Conservation (phyloP, 2,329 filamentous ascomycete genomes). For the Fusarium humuli region DNA sequence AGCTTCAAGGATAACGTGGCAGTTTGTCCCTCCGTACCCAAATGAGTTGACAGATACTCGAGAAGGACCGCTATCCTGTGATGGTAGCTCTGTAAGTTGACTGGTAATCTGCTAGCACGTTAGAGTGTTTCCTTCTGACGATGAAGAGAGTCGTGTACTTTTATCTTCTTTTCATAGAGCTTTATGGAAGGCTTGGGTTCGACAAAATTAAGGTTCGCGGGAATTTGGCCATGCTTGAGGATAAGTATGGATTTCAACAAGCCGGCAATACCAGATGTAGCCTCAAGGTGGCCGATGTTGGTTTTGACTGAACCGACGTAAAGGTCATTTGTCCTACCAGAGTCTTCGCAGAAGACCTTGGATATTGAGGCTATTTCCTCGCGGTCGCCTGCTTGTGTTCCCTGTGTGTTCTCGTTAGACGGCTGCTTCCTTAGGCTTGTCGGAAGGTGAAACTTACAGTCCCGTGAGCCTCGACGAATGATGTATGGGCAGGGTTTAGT, state of each 20-base stretch:
- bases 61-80: neutral
- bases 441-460: neutral
- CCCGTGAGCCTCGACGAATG: conserved; percentile 2
- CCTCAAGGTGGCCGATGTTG: conserved; percentile 7
- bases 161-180: conserved; percentile 10
- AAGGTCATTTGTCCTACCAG: neutral
- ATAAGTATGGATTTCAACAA: conserved; percentile 5
- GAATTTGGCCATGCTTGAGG: neutral
- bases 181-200: conserved; percentile 9
- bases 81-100: neutral
- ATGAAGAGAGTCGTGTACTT: neutral
- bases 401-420: neutral
- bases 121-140: neutral
- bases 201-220: conserved; percentile 8
- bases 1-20: conserved; percentile 5
- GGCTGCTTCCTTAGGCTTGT: rapidly evolving
- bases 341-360: conserved; percentile 3
- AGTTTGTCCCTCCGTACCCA: conserved; percentile 16
- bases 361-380: conserved; percentile 5
- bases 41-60: conserved; percentile 12
- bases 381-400: conserved; percentile 13
- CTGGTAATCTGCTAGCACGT: neutral
- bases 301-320: conserved; percentile 16
- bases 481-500: neutral
- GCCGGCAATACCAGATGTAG: conserved; percentile 7